These are phyloP conservation scores for Colletotrichum abscissum DNA, from an alignment of 2,329 filamentous ascomycete species.

Conservation along the genomic window DNA sequence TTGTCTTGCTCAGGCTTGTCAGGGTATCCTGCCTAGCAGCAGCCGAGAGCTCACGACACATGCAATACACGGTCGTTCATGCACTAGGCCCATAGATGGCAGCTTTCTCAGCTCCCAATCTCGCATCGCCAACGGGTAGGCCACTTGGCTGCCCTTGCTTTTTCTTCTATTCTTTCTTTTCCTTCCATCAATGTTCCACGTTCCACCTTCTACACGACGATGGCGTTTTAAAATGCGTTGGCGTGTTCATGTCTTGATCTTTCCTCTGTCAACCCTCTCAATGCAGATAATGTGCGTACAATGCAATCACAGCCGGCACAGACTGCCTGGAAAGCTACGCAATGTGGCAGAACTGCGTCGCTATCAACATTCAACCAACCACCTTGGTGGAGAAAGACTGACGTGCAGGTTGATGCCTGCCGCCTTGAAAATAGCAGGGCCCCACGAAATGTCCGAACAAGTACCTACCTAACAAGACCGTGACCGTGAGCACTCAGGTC, in stretches of 20 bases:
- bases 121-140: not conserved
- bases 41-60: not conserved
- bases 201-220: not conserved
- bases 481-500: not conserved
- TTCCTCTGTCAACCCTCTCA: slow-evolving; percentile 7
- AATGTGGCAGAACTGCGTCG: not conserved
- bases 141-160: slow-evolving; percentile 1
- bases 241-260: not conserved
- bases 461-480: not conserved
- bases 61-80: slow-evolving; percentile 14
- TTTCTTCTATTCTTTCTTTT: not conserved
- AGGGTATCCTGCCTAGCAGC: not conserved
- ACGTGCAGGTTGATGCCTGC: not conserved
- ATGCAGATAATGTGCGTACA: not conserved
- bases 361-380: not conserved
- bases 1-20: not conserved
- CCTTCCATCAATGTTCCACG: not conserved
- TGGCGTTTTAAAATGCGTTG: not conserved
- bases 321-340: not conserved
- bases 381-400: not conserved
- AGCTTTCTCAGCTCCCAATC: not conserved
- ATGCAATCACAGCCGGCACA: slow-evolving; percentile 10
- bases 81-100: not conserved
- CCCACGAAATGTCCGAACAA: not conserved
- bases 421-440: not conserved